Conservation (phyloP, 768 basidiomycete species). For the Gymnopilus junonius region DNA sequence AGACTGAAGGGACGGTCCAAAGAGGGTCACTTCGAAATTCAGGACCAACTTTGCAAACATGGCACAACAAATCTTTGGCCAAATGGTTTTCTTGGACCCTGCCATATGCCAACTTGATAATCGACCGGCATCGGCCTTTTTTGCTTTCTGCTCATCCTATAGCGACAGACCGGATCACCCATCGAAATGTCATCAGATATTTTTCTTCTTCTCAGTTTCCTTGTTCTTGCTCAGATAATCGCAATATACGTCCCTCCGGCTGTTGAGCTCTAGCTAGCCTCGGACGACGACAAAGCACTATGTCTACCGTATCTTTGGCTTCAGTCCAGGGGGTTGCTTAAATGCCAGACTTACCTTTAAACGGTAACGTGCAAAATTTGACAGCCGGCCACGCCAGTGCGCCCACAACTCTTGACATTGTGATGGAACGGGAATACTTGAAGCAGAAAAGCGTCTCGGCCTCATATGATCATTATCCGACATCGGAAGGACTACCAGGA, state of each 20-base stretch:
- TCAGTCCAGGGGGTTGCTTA: not conserved
- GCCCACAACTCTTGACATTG: not conserved
- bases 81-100: not conserved
- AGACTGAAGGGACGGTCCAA: not conserved
- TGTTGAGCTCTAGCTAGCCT: not conserved
- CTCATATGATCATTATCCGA: not conserved
- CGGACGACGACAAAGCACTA: not conserved
- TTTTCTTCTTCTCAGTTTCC: not conserved
- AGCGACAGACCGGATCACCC: not conserved
- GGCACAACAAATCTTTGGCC: not conserved
- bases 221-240: not conserved
- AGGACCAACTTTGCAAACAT: not conserved
- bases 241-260: not conserved
- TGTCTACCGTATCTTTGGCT: not conserved
- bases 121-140: not conserved
- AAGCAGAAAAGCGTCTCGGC: not conserved
- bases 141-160: not conserved
- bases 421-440: slow-evolving; percentile 8
- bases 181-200: not conserved
- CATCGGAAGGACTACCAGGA: not conserved
- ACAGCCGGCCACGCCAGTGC: not conserved
- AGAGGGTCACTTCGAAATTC: not conserved
- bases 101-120: not conserved
- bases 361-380: not conserved
- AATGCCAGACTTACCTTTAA: not conserved